A percentile compares a stretch with the other conserved stretches of the same genome.
These are phyloP conservation scores for Neovahlkampfia damariscottae DNA, from an alignment of 78 protist genomes.

Conservation along the genomic window DNA sequence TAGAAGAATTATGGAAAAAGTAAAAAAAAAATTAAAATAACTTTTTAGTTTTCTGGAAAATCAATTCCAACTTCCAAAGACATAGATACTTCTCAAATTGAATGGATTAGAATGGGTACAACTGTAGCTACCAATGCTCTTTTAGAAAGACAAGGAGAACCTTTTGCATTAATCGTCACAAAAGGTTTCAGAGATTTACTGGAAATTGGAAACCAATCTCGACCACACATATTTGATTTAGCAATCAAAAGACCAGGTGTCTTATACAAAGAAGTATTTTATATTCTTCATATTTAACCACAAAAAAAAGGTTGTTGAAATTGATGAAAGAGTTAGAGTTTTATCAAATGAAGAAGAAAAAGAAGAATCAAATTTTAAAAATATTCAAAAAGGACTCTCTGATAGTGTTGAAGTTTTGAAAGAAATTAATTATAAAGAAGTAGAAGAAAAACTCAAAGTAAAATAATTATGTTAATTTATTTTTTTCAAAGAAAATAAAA, in stretches of 20 bases:
- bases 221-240: constrained; percentile 81
- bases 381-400: not conserved
- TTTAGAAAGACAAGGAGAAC: constrained; percentile 82
- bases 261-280: constrained; percentile 40
- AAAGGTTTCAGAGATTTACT: constrained; percentile 68
- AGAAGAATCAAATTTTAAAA: not conserved
- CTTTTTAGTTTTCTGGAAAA: too few relatives aligned
- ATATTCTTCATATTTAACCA: too few relatives aligned
- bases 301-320: constrained; percentile 74
- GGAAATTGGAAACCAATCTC: constrained; percentile 76
- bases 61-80: not conserved
- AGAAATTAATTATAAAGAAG: not conserved
- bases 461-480: not conserved
- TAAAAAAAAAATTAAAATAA: not conserved
- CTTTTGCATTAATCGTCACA: constrained; percentile 48
- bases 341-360: not conserved
- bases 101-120: constrained; percentile 85
- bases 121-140: constrained; percentile 96
- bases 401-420: not conserved
- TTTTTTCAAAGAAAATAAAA: constrained; percentile 12
- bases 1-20: constrained; percentile 54
- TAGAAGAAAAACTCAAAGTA: constrained; percentile 13
- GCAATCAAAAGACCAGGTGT: constrained; percentile 41
- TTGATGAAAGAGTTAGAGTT: constrained; percentile 50
- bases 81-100: constrained; percentile 40